phyloP scores from a whole-genome alignment of 371 early-diverging fungal genomes.

The Apophysomyces ossiformis region DNA sequence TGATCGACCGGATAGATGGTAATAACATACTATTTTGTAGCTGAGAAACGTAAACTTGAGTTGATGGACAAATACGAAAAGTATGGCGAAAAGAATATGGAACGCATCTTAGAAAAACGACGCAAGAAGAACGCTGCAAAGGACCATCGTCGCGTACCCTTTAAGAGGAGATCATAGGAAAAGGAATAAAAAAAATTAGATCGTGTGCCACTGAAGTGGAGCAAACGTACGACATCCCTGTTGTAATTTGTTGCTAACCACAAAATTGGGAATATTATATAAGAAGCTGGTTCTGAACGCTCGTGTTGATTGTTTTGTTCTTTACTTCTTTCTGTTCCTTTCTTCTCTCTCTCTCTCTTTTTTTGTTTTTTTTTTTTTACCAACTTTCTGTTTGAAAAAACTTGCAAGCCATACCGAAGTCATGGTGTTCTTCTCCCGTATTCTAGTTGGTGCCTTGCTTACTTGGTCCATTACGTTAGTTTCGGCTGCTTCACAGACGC shows the following conservation, averaged over 20 bases:
- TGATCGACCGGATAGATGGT: background rate
- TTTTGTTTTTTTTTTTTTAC: background rate
- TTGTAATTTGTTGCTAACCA: background rate
- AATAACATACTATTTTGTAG: conserved; percentile 37
- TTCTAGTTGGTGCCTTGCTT: background rate
- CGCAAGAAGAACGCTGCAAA: conserved; percentile 88
- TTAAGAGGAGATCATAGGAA: conserved; percentile 43
- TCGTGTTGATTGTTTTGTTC: background rate
- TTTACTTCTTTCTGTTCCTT: background rate
- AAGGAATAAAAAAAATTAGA: background rate
- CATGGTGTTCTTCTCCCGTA: background rate
- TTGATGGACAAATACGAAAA: conserved; percentile 78
- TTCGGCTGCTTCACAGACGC: background rate
- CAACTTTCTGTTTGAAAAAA: too few species aligned
- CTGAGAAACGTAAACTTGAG: conserved; percentile 80
- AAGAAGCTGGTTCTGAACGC: background rate
- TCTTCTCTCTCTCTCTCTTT: background rate
- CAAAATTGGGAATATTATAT: background rate
- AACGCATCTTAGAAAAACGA: conserved; percentile 83
- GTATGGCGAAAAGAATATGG: conserved; percentile 71
- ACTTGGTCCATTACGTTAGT: background rate
- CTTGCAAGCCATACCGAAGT: background rate
- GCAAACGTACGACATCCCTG: background rate
- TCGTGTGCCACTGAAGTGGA: background rate
- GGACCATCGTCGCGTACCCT: conserved; percentile 62